These are phyloP conservation scores for Pseudopyricularia javanii DNA, from an alignment of 2,329 filamentous ascomycete genomes.

Conservation along the genomic window DNA sequence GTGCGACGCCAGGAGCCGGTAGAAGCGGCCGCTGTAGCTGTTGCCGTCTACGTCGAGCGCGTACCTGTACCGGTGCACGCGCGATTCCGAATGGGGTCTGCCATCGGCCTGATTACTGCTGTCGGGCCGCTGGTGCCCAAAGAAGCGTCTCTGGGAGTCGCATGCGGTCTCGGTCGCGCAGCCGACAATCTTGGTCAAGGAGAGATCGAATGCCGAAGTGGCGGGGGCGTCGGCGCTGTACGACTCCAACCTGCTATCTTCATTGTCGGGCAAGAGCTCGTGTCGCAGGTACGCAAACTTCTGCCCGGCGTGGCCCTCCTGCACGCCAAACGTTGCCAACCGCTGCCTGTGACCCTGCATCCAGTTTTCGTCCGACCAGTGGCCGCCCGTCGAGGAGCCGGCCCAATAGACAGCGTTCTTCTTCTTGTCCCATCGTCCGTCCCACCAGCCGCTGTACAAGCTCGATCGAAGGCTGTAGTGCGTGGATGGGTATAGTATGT, in stretches of 20 bases:
- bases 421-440: constrained; percentile 36
- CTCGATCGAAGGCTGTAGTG: constrained; percentile 5
- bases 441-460: constrained; percentile 24
- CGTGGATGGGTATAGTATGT: constrained; percentile 5
- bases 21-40: constrained; percentile 39
- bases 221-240: not conserved
- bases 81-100: constrained; percentile 12
- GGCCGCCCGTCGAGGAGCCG: constrained; percentile 40
- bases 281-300: constrained; percentile 19
- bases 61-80: constrained; percentile 22
- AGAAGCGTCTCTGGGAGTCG: constrained; percentile 7
- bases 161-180: constrained; percentile 19
- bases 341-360: constrained; percentile 32
- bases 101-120: not conserved
- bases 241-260: constrained; percentile 22
- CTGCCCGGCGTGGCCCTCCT: constrained; percentile 16
- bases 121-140: constrained; percentile 5
- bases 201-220: constrained; percentile 6
- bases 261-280: constrained; percentile 24
- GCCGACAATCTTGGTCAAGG: constrained; percentile 25
- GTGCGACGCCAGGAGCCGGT: constrained; percentile 33
- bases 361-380: constrained; percentile 22
- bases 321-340: constrained; percentile 20
- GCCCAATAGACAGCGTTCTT: constrained; percentile 41
- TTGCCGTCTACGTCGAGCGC: constrained; percentile 45